Evolutionary conservation across 1,284 basidiomycete species (phyloP), one percentile per base, ranked within the genome.

Genomic region (Puccinia hordei): DNA sequence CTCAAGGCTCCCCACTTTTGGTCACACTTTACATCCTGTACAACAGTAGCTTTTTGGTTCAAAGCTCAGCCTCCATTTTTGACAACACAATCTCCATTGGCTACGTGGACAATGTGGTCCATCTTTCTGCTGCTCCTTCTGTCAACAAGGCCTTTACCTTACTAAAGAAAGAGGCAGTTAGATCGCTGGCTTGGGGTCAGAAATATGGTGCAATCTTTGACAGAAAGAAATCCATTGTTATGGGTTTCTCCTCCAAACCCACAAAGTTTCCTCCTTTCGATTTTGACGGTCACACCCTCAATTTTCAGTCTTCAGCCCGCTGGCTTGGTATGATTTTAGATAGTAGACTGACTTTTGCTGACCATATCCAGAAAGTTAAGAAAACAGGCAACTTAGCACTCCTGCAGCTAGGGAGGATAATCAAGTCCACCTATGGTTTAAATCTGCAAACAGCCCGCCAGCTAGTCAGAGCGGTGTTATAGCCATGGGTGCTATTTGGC

Each of bases 171-270:
- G 74, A 30, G 27, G 30, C 30, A 19, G n/a, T 30, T 10, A 61
- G 24, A 12, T 63, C 59, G 27, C 41, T 49, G 49, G 38, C 12
- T 24, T 66, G 74, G 59, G 61, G 49, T 27, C 13, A 66, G n/a
- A n/a, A 33, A 24, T 30, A 22, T 61, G 63, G 74, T 33, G 74
- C 59, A 27, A 65, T 76, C 49, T 63, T 75, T 41, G 73, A 75
- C 30, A 27, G 59, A 46, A 59, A 75, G 44, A 75, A 75, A 24
- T 24, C 55, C 13, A n/a, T 44, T 12, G 33, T 61, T 8, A 63
- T 75, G 73, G 27, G n/a, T n/a, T n/a, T n/a, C n/a, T n/a, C n/a
- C n/a, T n/a, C n/a, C n/a, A n/a, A n/a, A n/a, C n/a, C n/a, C n/a
- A n/a, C n/a, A n/a, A n/a, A n/a, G n/a, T n/a, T n/a, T n/a, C n/a